phyloP scores from a whole-genome alignment of 306 rosid species.

The Gastrolobium villosum region DNA sequence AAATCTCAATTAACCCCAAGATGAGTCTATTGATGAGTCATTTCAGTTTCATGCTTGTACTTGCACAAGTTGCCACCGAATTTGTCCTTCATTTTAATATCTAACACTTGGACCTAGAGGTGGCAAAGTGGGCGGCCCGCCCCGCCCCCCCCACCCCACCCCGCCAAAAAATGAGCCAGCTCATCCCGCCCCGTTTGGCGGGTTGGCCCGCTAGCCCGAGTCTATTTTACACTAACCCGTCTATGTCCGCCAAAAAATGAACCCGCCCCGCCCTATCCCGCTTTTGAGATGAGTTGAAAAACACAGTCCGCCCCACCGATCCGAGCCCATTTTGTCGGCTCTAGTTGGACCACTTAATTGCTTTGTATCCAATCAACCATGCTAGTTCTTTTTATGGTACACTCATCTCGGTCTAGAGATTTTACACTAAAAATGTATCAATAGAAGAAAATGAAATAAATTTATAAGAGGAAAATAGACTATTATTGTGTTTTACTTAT shows the following conservation, averaged over 20 bases:
- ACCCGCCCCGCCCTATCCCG: no score
- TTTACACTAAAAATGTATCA: not conserved
- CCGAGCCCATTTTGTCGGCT: no score
- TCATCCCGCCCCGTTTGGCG: no score
- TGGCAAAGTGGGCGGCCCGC: no score
- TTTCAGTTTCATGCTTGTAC: not conserved
- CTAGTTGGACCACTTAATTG: constrained; percentile 21
- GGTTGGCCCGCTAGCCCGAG: no score
- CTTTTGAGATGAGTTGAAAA: no score
- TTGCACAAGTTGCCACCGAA: constrained; percentile 5
- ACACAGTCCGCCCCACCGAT: no score
- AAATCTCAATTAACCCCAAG: not conserved
- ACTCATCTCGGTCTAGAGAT: not conserved
- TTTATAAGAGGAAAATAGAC: not conserved
- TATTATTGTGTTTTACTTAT: not conserved
- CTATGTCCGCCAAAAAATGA: no score
- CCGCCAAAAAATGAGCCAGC: no score
- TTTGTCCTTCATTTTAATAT: not conserved
- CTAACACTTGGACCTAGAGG: constrained; percentile 25
- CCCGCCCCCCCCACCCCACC: no score
- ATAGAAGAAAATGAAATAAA: not conserved
- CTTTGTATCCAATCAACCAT: not conserved
- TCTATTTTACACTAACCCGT: no score
- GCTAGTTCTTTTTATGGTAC: not conserved
- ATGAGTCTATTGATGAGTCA: not conserved